Percentiles rank a stretch among this genome's conserved stretches.
Conservation (phyloP, 768 basidiomycete species). For the Sistotremastrum suecicum region DNA sequence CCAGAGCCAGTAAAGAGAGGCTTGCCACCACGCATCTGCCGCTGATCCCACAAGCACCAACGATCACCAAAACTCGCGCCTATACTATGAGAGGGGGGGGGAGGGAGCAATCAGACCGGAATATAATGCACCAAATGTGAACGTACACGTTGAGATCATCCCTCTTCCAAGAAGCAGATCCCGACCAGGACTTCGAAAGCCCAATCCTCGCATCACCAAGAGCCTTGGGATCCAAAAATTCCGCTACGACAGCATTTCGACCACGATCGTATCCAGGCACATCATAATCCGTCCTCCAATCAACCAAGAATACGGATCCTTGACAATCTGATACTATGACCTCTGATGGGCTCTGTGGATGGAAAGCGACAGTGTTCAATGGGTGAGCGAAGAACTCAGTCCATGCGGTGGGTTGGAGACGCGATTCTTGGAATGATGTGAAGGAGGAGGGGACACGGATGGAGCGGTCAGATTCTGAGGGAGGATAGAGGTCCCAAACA, state of each 20-base stretch:
- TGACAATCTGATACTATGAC: slow-evolving; percentile 64
- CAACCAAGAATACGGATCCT: slow-evolving; percentile 64
- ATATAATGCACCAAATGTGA: not conserved
- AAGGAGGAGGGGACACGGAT: slow-evolving; percentile 17
- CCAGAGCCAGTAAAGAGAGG: slow-evolving; percentile 47
- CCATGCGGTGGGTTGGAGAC: slow-evolving; percentile 65
- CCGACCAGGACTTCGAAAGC: slow-evolving; percentile 30
- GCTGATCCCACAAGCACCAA: slow-evolving; percentile 68
- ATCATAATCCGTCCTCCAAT: slow-evolving; percentile 67
- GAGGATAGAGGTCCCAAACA: slow-evolving; percentile 75
- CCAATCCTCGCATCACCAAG: slow-evolving; percentile 40
- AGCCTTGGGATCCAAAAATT: slow-evolving; percentile 58
- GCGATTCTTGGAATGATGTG: slow-evolving; percentile 20
- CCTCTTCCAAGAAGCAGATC: slow-evolving; percentile 55
- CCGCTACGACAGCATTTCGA: slow-evolving; percentile 49
- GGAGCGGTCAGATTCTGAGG: slow-evolving; percentile 24
- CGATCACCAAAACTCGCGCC: slow-evolving; percentile 62
- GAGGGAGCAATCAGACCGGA: not conserved
- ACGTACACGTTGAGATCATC: slow-evolving; percentile 62
- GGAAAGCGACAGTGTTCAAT: slow-evolving; percentile 53
- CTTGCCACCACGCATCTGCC: slow-evolving; percentile 58
- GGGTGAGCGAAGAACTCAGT: slow-evolving; percentile 61
- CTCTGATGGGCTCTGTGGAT: slow-evolving; percentile 62
- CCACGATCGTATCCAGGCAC: slow-evolving; percentile 31
- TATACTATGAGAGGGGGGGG: slow-evolving; percentile 29